Percentiles rank a stretch among this genome's conserved stretches.
phyloP scores from a whole-genome alignment of 202 grass and related monocot genomes.

The Panicum hallii region DNA sequence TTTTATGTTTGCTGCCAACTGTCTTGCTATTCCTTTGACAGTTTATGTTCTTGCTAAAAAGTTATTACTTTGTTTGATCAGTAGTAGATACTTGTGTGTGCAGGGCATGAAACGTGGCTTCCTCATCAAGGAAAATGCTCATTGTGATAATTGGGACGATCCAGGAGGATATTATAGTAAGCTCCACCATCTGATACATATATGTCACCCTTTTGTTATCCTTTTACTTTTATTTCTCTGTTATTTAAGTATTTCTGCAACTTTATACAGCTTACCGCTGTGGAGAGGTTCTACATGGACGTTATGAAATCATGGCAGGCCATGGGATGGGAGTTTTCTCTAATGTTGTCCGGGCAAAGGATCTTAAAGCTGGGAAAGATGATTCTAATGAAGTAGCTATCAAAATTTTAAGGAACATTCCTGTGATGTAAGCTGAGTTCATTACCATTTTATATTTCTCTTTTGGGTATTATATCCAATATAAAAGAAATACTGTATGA shows the following conservation, averaged over 20 bases:
- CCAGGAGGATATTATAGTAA: conserved; percentile 95
- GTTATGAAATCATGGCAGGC: conserved; percentile 84
- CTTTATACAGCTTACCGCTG: conserved; percentile 65
- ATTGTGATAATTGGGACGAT: conserved; percentile 98
- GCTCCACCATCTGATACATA: conserved; percentile 36
- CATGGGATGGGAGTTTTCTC: conserved; percentile 99
- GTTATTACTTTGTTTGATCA: neutral
- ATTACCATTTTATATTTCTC: neutral
- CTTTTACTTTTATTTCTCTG: conserved; percentile 17
- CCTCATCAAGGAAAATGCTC: conserved; percentile 64
- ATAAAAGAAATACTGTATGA: neutral
- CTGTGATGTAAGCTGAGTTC: conserved; percentile 69
- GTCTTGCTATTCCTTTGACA: neutral
- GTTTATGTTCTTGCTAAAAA: neutral
- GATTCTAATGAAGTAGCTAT: conserved; percentile 85
- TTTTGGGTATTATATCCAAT: neutral
- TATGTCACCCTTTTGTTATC: neutral
- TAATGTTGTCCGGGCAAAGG: conserved; percentile 86
- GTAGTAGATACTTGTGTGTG: conserved; percentile 27
- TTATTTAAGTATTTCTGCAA: neutral
- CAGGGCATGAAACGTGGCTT: conserved; percentile 70
- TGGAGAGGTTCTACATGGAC: conserved; percentile 89
- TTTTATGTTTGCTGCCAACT: neutral
- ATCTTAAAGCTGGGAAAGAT: conserved; percentile 85
- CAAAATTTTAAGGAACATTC: conserved; percentile 92